Conservation (phyloP, 352 stramenopile species). For the Phytophthora boehmeriae region DNA sequence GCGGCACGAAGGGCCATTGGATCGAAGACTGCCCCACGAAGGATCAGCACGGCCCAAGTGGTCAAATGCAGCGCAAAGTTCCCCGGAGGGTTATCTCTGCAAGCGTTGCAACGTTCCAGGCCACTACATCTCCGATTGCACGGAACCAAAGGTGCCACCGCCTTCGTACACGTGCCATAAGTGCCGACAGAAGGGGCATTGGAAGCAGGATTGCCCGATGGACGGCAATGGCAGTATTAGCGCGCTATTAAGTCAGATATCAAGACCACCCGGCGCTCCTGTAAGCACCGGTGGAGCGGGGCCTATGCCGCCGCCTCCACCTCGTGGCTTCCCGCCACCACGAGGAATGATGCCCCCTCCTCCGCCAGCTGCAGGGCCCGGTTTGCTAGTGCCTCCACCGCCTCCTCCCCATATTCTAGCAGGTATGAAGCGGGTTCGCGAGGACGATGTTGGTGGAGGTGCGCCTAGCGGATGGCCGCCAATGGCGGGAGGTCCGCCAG, state of each 20-base stretch:
- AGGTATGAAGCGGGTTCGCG: constrained; percentile 48
- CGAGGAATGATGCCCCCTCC: constrained; percentile 44
- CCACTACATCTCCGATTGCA: constrained; percentile 89
- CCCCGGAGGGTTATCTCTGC: constrained; percentile 85
- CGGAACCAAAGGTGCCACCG: constrained; percentile 82
- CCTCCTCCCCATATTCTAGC: constrained; percentile 53
- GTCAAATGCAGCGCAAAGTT: constrained; percentile 46
- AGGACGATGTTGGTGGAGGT: constrained; percentile 26
- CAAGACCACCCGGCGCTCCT: constrained; percentile 26
- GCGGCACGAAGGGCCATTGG: constrained; percentile 85
- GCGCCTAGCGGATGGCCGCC: constrained; percentile 29
- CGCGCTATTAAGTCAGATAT: constrained; percentile 46
- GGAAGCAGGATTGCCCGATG: constrained; percentile 89
- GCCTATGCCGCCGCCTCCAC: constrained; percentile 12
- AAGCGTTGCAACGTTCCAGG: constrained; percentile 87
- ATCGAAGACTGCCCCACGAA: constrained; percentile 89
- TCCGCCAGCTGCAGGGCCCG: constrained; percentile 19
- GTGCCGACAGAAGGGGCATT: constrained; percentile 87
- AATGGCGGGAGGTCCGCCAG: constrained; percentile 8
- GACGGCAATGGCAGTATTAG: constrained; percentile 63
- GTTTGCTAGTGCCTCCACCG: constrained; percentile 44
- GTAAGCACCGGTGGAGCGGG: constrained; percentile 26
- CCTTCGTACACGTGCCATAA: constrained; percentile 88
- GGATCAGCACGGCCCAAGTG: constrained; percentile 51
- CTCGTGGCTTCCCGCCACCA: constrained; percentile 29